Percentiles rank a stretch among this genome's conserved stretches.
Conservation (phyloP, 2,329 filamentous ascomycete genomes). For the Penicillium sp. region DNA sequence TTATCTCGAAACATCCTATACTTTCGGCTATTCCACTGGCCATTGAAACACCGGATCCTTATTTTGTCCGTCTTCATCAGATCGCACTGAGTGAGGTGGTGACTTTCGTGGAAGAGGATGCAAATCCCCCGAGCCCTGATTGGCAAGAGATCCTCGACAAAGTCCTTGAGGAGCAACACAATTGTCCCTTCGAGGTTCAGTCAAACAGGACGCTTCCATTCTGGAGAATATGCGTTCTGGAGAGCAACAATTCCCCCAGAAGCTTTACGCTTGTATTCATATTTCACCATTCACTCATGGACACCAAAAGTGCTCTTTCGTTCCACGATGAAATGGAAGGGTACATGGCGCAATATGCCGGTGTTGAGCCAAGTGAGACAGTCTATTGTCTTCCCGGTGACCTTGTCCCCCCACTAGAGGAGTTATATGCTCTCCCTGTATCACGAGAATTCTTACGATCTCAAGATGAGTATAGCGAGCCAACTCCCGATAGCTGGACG, state of each 20-base stretch:
- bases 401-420: neutral
- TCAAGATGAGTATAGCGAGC: neutral
- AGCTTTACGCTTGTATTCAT: slow-evolving; percentile 3
- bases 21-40: neutral
- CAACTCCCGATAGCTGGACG: neutral
- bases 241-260: neutral
- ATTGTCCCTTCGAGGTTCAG: neutral
- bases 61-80: neutral
- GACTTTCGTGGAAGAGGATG: neutral
- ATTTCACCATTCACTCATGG: slow-evolving; percentile 11
- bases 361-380: neutral
- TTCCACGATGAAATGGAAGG: slow-evolving; percentile 1
- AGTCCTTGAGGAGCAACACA: neutral
- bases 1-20: neutral
- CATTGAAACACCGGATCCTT: neutral
- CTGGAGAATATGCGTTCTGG: neutral
- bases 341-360: neutral
- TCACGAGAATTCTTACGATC: neutral
- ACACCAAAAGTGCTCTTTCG: slow-evolving; percentile 5
- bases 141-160: neutral
- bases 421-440: neutral
- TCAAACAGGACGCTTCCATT: neutral
- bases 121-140: neutral
- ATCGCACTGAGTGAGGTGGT: neutral
- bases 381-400: neutral